Percentiles rank a stretch among this genome's conserved stretches.
These are phyloP conservation scores for Daucus carota DNA, from an alignment of 129 eudicot species.

Conservation along the genomic window DH1_v3.0 NC_030386.2:32105501-32106000, in stretches of 20 bases:
- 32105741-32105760: neutral
- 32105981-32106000: too few species aligned
- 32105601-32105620: neutral
- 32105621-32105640: constrained; percentile 7
- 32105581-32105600: neutral
- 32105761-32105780: neutral
- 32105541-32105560: too few species aligned
- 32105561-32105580: neutral
- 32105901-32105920: neutral
- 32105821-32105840: neutral
- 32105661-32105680: constrained; percentile 93
- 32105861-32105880: neutral
- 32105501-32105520: neutral
- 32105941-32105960: neutral
- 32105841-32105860: neutral
- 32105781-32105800: neutral
- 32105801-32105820: neutral
- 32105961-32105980: too few species aligned
- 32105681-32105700: constrained; percentile 92
- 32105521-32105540: too few species aligned
- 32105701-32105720: constrained; percentile 86
- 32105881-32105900: neutral
- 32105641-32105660: constrained; percentile 56
- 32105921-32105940: neutral
- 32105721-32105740: constrained; percentile 67